Evolutionary conservation across 2,329 filamentous ascomycete genomes (phyloP).

Genomic region (Chaetomiaceae sp.): DNA sequence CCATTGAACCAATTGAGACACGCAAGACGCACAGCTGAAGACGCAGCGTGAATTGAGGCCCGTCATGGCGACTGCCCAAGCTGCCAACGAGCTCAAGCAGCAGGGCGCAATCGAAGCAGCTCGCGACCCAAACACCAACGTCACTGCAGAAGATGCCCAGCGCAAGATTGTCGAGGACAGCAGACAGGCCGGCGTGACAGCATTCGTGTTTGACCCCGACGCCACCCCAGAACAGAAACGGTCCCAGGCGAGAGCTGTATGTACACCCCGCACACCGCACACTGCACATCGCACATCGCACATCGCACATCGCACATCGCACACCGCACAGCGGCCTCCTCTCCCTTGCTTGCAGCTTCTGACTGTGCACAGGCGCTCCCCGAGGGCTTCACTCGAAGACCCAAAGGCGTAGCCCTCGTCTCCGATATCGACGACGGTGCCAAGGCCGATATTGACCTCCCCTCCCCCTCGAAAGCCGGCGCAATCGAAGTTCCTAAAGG

Average conservation of each 20-base stretch:
- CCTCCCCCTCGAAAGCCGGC: conserved; percentile 65
- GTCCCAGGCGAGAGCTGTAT: conserved; percentile 70
- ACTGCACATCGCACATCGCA: not conserved
- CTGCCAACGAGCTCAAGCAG: conserved; percentile 64
- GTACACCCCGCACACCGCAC: conserved; percentile 30
- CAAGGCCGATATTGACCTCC: conserved; percentile 68
- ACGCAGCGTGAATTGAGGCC: conserved; percentile 12
- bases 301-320: not conserved
- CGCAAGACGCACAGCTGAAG: conserved; percentile 11
- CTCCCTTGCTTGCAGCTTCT: not conserved
- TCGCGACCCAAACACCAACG: conserved; percentile 60
- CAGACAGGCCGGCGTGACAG: conserved; percentile 69
- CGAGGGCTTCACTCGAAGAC: conserved; percentile 57
- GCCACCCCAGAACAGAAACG: conserved; percentile 79
- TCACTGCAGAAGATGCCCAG: conserved; percentile 68
- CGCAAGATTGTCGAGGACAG: conserved; percentile 71
- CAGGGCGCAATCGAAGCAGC: conserved; percentile 77
- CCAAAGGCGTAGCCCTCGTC: conserved; percentile 64
- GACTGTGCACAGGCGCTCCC: conserved; percentile 50
- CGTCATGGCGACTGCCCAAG: conserved; percentile 31
- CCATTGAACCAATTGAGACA: conserved; percentile 18
- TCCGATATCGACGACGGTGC: conserved; percentile 75
- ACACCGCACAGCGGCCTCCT: not conserved
- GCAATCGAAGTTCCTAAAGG: conserved; percentile 53
- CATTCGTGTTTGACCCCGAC: conserved; percentile 83